Base-by-base conservation (phyloP, 768 basidiomycete genomes). In the Mrakia blollopis region DNA sequence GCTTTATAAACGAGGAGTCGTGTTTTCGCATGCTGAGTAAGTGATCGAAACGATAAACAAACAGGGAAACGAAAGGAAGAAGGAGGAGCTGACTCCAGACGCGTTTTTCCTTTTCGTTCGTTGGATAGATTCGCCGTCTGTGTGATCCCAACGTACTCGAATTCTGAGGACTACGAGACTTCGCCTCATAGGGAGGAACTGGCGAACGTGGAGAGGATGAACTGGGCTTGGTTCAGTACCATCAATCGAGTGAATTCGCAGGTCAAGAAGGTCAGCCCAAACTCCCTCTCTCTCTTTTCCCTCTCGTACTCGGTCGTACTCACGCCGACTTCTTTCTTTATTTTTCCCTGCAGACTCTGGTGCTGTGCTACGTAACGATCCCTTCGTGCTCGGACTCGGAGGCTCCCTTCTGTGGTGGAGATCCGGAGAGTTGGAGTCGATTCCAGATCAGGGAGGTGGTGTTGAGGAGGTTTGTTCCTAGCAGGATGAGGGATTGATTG, bases 171-270 rank as follows among this genome's bases (percentile, higher is more conserved):
- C 82, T 87, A 88, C 77, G 84, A 86, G 32, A 82, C 86, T 0
- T 93, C 91, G 4, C 87, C 89, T 0, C 23, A 60, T 35, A 77
- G 77, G 68, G 77, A 78, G 52, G 72, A 77, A 21, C 63, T 75
- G 14, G 79, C 74, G 39, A 79, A 80, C 62, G 82, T 81, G n/a
- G 81, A 82, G 72, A 77, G 80, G 67, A 81, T 92, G 81, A 86
- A 90, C 14, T 99, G 97, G 97, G 88, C 92, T 18, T 98, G 94
- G 95, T 87, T 99, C 39, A 94, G 93, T 84, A 99, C 97, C 0
- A 88, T 99, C 78, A 98, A 97, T 82, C 89, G 97, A 52, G 96
- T 98, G 18, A 98, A 96, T 83, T 90, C 93, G 0, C 94, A 97
- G 82, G 96, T 98, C 6, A 93, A 94, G 84, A 99, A 99, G 89